Evolutionary conservation across 2,329 filamentous ascomycete genomes (phyloP), one percentile per base, ranked within the genome.

Genomic region (Aspergillus brasiliensis): DNA sequence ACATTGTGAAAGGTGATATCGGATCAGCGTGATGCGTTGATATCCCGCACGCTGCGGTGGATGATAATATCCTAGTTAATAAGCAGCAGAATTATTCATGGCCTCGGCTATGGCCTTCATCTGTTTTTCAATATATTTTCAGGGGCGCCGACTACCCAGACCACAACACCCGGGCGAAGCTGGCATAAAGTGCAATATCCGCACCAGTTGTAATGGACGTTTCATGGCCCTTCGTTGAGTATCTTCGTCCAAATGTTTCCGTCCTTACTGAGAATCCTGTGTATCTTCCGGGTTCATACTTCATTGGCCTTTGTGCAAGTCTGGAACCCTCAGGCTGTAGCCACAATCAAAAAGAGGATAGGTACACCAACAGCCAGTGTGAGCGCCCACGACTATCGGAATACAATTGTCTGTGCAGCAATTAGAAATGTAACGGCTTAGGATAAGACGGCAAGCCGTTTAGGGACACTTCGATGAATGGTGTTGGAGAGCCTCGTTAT

Each of bases 1-100:
- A 93, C 83, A 38, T 85, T 80, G 6, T 85, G 55, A 27, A 93
- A 84, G 5, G 82, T 75, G 51, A 91, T 88, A 52, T 88, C 83
- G 17, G 78, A 75, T 4, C 71, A 75, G 2, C 79, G 77, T 2
- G 80, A 80, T n/a, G 83, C 79, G 11, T 84, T 80, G 0, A 82
- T 82, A 2, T 75, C 79, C 59, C 70, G 80, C 5, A 84, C 69
- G 5, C 76, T 77, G 23, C 76, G 78, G 1, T 61, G 68, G 0
- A 69, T 64, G 1, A 59, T 40, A 2, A 21, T 56, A 6, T 70
- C 62, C 0, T 68, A 59, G 46, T 75, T 71, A 13, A 75, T 73
- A n/a, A n/a, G n/a, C 17, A 75, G 62, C 63, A 0, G 72, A 69
- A 3, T 73, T 71, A 27, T 68, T 69, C 19, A 69, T 65, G 1